A percentile compares a stretch with the other conserved stretches of the same genome.
phyloP scores from a whole-genome alignment of 768 basidiomycete species.

The Hericium erinaceus region DNA sequence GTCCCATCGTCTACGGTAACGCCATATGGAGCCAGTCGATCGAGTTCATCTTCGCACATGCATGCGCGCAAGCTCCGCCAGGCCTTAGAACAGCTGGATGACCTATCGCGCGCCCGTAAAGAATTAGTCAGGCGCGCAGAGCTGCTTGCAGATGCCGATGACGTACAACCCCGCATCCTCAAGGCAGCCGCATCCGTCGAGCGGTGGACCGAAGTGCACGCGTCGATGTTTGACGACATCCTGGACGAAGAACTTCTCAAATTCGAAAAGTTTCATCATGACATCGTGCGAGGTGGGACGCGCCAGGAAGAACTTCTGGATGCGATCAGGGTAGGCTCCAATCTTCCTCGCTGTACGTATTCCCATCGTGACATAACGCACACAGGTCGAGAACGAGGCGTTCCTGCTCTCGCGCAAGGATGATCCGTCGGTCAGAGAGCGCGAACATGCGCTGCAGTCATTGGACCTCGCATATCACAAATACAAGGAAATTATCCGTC shows the following conservation, averaged over 20 bases:
- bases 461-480: conserved; percentile 83
- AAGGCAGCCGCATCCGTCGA: conserved; percentile 59
- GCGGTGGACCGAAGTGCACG: conserved; percentile 58
- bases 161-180: conserved; percentile 62
- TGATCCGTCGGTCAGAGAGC: conserved; percentile 66
- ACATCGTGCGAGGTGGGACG: conserved; percentile 45
- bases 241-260: conserved; percentile 72
- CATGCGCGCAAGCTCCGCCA: conserved; percentile 65
- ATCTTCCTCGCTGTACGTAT: neutral
- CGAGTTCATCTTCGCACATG: conserved; percentile 32
- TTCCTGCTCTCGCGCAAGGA: conserved; percentile 75
- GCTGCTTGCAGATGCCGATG: conserved; percentile 54
- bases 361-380: neutral
- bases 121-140: conserved; percentile 59
- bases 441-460: conserved; percentile 74
- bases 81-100: conserved; percentile 73
- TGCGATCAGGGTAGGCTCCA: conserved; percentile 50
- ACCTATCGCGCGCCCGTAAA: conserved; percentile 49
- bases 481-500: conserved; percentile 75
- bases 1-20: conserved; percentile 50
- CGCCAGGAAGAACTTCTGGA: conserved; percentile 60
- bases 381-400: conserved; percentile 53
- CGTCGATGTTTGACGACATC: conserved; percentile 83
- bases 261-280: conserved; percentile 56
- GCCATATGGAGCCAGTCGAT: conserved; percentile 1